These are phyloP conservation scores for Leccinellum rugosiceps DNA, from an alignment of 768 basidiomycete species.

Conservation along the genomic window DNA sequence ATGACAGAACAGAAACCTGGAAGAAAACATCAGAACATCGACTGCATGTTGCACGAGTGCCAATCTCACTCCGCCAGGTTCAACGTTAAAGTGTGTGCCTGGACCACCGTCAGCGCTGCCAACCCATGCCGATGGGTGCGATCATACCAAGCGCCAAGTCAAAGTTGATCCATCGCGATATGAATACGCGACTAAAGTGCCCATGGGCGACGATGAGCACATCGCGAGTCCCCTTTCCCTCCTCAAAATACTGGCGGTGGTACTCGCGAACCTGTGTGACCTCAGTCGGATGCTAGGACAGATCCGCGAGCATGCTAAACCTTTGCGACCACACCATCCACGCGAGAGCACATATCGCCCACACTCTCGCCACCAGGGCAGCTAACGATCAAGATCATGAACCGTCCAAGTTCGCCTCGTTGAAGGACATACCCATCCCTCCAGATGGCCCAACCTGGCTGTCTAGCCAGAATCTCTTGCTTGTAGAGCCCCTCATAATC, in stretches of 20 bases:
- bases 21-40: slow-evolving; percentile 5
- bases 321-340: slow-evolving; percentile 72
- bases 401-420: neutral
- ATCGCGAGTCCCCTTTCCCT: slow-evolving; percentile 65
- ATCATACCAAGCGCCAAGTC: slow-evolving; percentile 53
- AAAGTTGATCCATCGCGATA: slow-evolving; percentile 79
- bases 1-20: slow-evolving; percentile 76
- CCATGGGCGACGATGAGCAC: slow-evolving; percentile 91
- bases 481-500: slow-evolving; percentile 81
- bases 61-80: slow-evolving; percentile 68
- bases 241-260: slow-evolving; percentile 67
- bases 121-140: neutral
- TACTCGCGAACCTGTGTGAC: slow-evolving; percentile 60
- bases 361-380: slow-evolving; percentile 88
- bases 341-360: slow-evolving; percentile 73
- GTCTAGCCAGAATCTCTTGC: slow-evolving; percentile 69
- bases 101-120: slow-evolving; percentile 9
- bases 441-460: slow-evolving; percentile 78
- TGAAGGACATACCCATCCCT: slow-evolving; percentile 58
- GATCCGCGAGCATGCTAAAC: slow-evolving; percentile 36
- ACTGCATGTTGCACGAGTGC: neutral
- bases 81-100: slow-evolving; percentile 83
- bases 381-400: slow-evolving; percentile 35
- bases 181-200: slow-evolving; percentile 71
- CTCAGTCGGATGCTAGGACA: slow-evolving; percentile 5